Evolutionary conservation across 2,329 filamentous ascomycete genomes (phyloP).

Genomic region (Immersiporthe knoxdaviesiana): DNA sequence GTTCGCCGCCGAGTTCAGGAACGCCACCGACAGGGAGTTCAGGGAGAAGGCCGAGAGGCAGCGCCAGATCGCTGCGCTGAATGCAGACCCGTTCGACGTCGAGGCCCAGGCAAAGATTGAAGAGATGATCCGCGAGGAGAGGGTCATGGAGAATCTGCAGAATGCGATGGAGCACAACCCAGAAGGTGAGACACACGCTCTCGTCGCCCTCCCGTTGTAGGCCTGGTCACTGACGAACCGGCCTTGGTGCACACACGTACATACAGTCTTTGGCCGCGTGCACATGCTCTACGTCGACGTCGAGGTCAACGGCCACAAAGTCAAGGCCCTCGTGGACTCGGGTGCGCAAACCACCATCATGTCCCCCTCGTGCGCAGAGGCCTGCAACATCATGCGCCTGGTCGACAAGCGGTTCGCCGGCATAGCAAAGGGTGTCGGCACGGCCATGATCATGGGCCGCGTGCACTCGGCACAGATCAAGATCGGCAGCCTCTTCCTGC

Average conservation of each 20-base stretch:
- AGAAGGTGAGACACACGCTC: conserved; percentile 70
- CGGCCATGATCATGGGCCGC: conserved; percentile 89
- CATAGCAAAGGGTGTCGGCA: conserved; percentile 90
- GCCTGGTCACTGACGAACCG: conserved; percentile 24
- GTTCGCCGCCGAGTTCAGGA: conserved; percentile 74
- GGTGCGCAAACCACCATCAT: conserved; percentile 98
- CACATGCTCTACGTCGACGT: conserved; percentile 97
- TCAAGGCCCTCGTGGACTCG: conserved; percentile 97
- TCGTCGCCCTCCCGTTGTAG: neutral
- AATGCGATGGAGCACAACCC: conserved; percentile 97
- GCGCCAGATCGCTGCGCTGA: conserved; percentile 80
- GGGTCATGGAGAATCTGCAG: conserved; percentile 92
- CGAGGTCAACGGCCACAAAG: conserved; percentile 87
- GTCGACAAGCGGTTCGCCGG: conserved; percentile 92
- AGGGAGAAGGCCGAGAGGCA: conserved; percentile 76
- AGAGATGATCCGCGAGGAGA: conserved; percentile 94
- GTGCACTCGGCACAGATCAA: conserved; percentile 96
- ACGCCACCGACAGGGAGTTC: conserved; percentile 70
- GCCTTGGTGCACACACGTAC: neutral
- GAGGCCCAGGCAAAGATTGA: conserved; percentile 92
- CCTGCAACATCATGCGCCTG: conserved; percentile 93
- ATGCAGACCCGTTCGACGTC: conserved; percentile 91
- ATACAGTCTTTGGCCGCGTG: conserved; percentile 84
- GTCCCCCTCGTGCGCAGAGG: conserved; percentile 89
- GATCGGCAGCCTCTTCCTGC: conserved; percentile 83